Conservation (phyloP, 2,329 filamentous ascomycete species). For the Diplodia sapinea region DNA sequence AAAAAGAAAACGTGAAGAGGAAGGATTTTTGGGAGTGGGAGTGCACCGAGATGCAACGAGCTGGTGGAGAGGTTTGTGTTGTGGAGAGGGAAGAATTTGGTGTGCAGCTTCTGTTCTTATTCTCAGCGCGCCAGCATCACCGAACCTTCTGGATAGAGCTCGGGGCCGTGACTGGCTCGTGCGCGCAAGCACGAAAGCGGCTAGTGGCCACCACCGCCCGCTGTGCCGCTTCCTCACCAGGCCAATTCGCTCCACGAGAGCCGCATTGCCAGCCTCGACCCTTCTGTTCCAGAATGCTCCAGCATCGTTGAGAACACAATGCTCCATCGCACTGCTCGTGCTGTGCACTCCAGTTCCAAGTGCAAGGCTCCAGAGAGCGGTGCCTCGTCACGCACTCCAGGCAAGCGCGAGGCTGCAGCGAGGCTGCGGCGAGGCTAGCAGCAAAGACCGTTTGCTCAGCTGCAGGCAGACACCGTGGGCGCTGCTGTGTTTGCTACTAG, state of each 20-base stretch:
- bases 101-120: conserved; percentile 31
- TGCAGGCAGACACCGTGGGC: not conserved
- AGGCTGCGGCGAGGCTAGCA: not conserved
- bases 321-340: not conserved
- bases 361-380: not conserved
- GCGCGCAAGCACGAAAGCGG: conserved; percentile 19
- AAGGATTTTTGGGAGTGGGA: not conserved
- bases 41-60: conserved; percentile 9
- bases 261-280: conserved; percentile 8
- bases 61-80: conserved; percentile 8
- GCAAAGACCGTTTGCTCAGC: not conserved
- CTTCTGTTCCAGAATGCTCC: conserved; percentile 26
- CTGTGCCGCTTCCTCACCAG: conserved; percentile 22
- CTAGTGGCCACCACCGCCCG: conserved; percentile 22
- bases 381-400: not conserved
- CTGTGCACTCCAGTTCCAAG: not conserved
- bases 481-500: conserved; percentile 1
- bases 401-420: conserved; percentile 6
- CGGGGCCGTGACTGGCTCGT: conserved; percentile 8
- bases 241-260: conserved; percentile 7
- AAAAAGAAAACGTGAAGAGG: conserved; percentile 28
- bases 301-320: not conserved
- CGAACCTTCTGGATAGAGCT: conserved; percentile 33
- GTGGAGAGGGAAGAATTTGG: conserved; percentile 23
- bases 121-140: conserved; percentile 30